Base-by-base conservation (phyloP, 306 rosid genomes). In the Lathyrus oleraceus region DNA sequence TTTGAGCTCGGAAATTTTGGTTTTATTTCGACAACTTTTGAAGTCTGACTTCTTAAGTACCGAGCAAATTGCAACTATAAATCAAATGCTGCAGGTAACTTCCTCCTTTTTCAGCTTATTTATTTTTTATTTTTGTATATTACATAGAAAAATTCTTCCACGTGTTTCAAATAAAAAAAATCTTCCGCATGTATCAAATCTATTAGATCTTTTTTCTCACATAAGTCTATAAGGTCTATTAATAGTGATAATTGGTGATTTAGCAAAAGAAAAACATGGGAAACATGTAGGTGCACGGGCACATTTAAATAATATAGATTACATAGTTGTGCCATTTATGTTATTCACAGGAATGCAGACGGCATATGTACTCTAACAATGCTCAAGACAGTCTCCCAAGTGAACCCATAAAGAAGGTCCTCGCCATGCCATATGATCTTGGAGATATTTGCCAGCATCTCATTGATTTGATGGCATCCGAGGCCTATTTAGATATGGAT, bases 321-420 rank as follows among this genome's bases (percentile, higher is more conserved):
- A 16, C 64, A 15, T 15, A 60, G 64, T 70, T 59, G 66, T 64
- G 72, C 48, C 75, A 39, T 69, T 69, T 49, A 14, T 60, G 19
- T 67, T 56, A 20, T 58, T 78, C 78, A 56, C 91, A 93, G 96
- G 91, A 76, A 45, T 83, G 96, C 92, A 83, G 88, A 82, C 81
- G 85, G 65, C 83, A 44, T 5, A 32, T 77, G 61, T 84, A 87
- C 83, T 16, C 75, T 69, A 77, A 73, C 62, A 83, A 70, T 71
- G 71, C 38, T 51, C 60, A 45, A 67, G 88, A 72, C 32, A 73
- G 52, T 42, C 49, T 32, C 52, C 81, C 53, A 51, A 81, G 76
- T 27, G 80, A 78, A 78, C 66, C 74, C 4, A 20, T 35, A 64
- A 84, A 69, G 85, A 81, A 71, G 81, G 82, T 54, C 39, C 70